Evolutionary conservation across 441 rosid species (phyloP).

Genomic region (Erodium trifolium): DNA sequence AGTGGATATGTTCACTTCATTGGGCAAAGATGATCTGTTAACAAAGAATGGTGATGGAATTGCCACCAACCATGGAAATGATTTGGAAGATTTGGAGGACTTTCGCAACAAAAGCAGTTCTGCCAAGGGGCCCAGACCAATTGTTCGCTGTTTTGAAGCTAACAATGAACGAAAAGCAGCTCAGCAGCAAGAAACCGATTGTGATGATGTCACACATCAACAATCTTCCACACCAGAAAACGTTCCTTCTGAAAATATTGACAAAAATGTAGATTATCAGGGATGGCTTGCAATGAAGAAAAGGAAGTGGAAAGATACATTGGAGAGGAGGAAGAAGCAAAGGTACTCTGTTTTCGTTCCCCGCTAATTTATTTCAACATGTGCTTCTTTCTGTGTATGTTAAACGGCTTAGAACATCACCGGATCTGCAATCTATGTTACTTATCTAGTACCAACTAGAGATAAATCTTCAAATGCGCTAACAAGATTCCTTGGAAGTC

Average conservation of each 20-base stretch:
- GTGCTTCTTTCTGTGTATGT: background rate
- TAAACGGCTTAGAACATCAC: background rate
- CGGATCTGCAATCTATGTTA: background rate
- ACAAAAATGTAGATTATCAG: conserved; percentile 69
- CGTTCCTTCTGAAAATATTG: conserved; percentile 43
- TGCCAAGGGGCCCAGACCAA: conserved; percentile 52
- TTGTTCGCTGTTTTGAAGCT: conserved; percentile 54
- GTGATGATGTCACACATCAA: conserved; percentile 22
- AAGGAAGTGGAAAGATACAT: conserved; percentile 76
- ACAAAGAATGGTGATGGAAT: conserved; percentile 23
- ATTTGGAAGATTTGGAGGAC: conserved; percentile 75
- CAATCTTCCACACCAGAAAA: conserved; percentile 27
- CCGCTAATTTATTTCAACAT: background rate
- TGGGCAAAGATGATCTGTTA: conserved; percentile 31
- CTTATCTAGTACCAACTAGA: background rate
- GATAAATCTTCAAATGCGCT: background rate
- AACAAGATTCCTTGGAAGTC: background rate
- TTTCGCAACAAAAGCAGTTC: conserved; percentile 45
- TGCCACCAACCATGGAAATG: conserved; percentile 22
- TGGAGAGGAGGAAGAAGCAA: conserved; percentile 66
- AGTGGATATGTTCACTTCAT: conserved; percentile 52
- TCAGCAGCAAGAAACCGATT: conserved; percentile 22
- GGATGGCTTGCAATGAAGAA: conserved; percentile 96
- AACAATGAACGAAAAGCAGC: conserved; percentile 31
- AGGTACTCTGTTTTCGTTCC: conserved; percentile 37